phyloP scores from a whole-genome alignment of 352 stramenopile species.

The Pythium scleroteichum region DNA sequence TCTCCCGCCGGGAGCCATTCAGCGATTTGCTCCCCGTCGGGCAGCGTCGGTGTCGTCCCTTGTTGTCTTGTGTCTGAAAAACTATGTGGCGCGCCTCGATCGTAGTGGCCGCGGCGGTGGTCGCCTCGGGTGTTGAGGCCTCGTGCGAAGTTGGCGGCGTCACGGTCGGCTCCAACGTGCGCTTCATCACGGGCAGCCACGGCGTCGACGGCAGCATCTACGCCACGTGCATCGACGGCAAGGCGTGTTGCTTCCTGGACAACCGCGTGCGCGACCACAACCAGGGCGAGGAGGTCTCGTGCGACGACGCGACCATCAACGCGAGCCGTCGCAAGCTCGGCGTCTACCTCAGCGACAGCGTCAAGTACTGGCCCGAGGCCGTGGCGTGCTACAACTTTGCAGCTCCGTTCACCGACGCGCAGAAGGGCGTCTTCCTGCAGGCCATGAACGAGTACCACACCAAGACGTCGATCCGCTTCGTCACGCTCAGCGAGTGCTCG shows the following conservation, averaged over 20 bases:
- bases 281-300: slow-evolving; percentile 27
- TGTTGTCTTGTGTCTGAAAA: too few relatives aligned
- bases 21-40: too few relatives aligned
- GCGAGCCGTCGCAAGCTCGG: slow-evolving; percentile 37
- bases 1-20: too few relatives aligned
- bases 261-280: slow-evolving; percentile 36
- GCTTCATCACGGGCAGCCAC: slow-evolving; percentile 40
- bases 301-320: slow-evolving; percentile 40
- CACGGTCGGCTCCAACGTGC: slow-evolving; percentile 18
- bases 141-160: slow-evolving; percentile 24
- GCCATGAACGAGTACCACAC: slow-evolving; percentile 43
- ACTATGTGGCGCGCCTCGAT: not conserved
- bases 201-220: slow-evolving; percentile 42
- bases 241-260: slow-evolving; percentile 36
- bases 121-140: not conserved
- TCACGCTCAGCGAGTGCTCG: slow-evolving; percentile 35
- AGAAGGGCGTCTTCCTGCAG: slow-evolving; percentile 36
- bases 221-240: slow-evolving; percentile 33
- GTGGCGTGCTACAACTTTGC: slow-evolving; percentile 41
- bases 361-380: slow-evolving; percentile 42
- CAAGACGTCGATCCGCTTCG: slow-evolving; percentile 38
- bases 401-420: slow-evolving; percentile 29
- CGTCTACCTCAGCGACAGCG: slow-evolving; percentile 33
- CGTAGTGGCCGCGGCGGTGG: not conserved
- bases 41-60: too few relatives aligned